Evolutionary conservation across 306 rosid species (phyloP).

Genomic region (Fagus sylvatica): DNA sequence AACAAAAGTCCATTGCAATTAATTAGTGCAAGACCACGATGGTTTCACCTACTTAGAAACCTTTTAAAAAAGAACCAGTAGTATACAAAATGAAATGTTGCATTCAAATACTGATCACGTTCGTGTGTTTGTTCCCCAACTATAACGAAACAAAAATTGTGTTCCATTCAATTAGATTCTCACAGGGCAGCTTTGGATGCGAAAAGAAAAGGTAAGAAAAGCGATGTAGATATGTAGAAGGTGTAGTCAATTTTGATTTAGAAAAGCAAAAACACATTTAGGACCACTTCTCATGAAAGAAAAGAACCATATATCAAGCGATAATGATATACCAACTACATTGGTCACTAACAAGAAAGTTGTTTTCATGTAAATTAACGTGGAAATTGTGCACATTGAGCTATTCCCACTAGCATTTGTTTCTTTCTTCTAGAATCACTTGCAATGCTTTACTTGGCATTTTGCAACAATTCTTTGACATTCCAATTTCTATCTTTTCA

Average conservation of each 20-base stretch:
- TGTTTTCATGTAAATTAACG: background rate
- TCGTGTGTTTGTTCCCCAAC: background rate
- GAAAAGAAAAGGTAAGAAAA: background rate
- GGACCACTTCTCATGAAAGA: background rate
- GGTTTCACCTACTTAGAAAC: too few relatives aligned
- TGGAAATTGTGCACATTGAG: background rate
- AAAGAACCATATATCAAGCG: too few relatives aligned
- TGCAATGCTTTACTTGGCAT: too few relatives aligned
- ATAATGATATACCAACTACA: too few relatives aligned
- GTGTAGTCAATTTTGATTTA: background rate
- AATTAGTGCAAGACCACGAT: background rate
- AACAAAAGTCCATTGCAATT: background rate
- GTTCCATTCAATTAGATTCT: slow-evolving; percentile 19
- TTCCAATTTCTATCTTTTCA: too few relatives aligned
- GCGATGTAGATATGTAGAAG: slow-evolving; percentile 12
- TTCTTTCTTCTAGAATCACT: background rate
- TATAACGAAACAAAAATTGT: slow-evolving; percentile 17
- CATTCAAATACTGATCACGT: background rate
- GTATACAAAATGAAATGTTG: background rate
- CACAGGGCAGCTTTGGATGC: slow-evolving; percentile 20
- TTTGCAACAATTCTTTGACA: too few relatives aligned
- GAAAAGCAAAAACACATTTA: background rate
- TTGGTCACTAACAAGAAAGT: too few relatives aligned
- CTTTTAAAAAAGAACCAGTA: background rate
- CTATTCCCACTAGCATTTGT: background rate